Evolutionary conservation across 352 stramenopile genomes (phyloP).

Genomic region (Peronospora belbahrii): DNA sequence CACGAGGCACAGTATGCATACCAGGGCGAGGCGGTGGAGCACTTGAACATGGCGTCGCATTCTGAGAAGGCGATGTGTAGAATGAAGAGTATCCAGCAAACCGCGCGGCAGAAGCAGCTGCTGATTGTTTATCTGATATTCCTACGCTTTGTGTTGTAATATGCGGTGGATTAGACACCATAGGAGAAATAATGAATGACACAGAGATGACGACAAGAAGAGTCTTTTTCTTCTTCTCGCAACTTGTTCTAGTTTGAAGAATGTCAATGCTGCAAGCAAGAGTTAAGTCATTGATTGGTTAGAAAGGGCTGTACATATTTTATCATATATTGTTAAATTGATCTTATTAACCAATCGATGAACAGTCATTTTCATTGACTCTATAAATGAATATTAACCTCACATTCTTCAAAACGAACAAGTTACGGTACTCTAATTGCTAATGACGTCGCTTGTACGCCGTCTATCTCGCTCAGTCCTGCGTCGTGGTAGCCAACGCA

Average conservation of each 20-base stretch:
- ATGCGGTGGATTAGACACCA: constrained; percentile 33
- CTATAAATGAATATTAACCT: neutral
- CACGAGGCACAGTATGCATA: constrained; percentile 21
- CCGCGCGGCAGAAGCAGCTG: constrained; percentile 32
- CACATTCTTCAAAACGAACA: constrained; percentile 4
- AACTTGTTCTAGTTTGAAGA: neutral
- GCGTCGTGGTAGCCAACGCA: constrained; percentile 21
- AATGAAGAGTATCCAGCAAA: constrained; percentile 67
- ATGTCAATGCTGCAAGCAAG: neutral
- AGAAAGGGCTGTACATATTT: neutral
- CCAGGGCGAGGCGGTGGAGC: constrained; percentile 11
- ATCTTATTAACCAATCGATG: neutral
- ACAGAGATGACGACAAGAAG: neutral
- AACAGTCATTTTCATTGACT: neutral
- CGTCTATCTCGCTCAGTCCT: constrained; percentile 25
- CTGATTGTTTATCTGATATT: constrained; percentile 26
- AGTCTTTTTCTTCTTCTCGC: neutral
- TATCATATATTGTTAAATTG: neutral
- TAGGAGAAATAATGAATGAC: constrained; percentile 1
- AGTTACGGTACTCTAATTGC: constrained; percentile 8
- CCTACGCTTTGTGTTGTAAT: constrained; percentile 13
- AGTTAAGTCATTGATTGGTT: neutral
- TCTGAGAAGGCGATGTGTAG: constrained; percentile 28
- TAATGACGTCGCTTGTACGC: constrained; percentile 30
- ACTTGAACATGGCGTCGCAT: constrained; percentile 2